phyloP scores from a whole-genome alignment of 768 basidiomycete genomes.

The Phaffia tasmanica region DNA sequence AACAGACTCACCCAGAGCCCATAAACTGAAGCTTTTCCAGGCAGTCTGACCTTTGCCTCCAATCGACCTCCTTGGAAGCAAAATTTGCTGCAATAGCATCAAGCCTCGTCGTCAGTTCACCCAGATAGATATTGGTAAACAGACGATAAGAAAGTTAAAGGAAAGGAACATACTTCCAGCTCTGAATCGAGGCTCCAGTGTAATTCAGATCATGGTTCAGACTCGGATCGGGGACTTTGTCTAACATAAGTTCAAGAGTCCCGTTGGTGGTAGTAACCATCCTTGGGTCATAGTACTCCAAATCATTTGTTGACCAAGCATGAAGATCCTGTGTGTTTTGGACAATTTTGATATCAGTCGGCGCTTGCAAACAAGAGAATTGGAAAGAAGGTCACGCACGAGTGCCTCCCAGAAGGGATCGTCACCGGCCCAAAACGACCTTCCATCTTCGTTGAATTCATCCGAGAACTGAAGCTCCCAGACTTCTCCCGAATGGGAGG shows the following conservation, averaged over 20 bases:
- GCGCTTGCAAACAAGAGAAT: slow-evolving; percentile 41
- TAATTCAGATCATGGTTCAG: slow-evolving; percentile 61
- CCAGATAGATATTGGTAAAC: slow-evolving; percentile 11
- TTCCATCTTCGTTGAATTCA: slow-evolving; percentile 69
- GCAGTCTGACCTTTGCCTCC: slow-evolving; percentile 56
- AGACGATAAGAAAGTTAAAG: neutral
- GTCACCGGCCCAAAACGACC: slow-evolving; percentile 67
- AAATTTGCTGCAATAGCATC: slow-evolving; percentile 58
- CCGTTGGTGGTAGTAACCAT: slow-evolving; percentile 59
- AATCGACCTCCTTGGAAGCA: slow-evolving; percentile 84
- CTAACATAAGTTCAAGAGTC: slow-evolving; percentile 60
- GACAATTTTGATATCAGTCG: too few species aligned
- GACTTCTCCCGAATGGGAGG: slow-evolving; percentile 47
- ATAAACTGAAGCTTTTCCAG: slow-evolving; percentile 54
- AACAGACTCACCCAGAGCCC: slow-evolving; percentile 37
- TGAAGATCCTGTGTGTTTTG: slow-evolving; percentile 2
- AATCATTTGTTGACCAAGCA: slow-evolving; percentile 4
- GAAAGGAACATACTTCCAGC: neutral
- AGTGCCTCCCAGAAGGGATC: slow-evolving; percentile 84
- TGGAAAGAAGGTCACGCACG: slow-evolving; percentile 43
- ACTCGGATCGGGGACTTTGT: slow-evolving; percentile 42
- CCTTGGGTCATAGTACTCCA: slow-evolving; percentile 76
- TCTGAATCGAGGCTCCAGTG: slow-evolving; percentile 37
- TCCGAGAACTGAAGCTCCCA: slow-evolving; percentile 73
- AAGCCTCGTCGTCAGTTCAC: slow-evolving; percentile 28